Evolutionary conservation across 768 basidiomycete species (phyloP), one percentile per base, ranked within the genome.

Genomic region (Mycena metata): DNA sequence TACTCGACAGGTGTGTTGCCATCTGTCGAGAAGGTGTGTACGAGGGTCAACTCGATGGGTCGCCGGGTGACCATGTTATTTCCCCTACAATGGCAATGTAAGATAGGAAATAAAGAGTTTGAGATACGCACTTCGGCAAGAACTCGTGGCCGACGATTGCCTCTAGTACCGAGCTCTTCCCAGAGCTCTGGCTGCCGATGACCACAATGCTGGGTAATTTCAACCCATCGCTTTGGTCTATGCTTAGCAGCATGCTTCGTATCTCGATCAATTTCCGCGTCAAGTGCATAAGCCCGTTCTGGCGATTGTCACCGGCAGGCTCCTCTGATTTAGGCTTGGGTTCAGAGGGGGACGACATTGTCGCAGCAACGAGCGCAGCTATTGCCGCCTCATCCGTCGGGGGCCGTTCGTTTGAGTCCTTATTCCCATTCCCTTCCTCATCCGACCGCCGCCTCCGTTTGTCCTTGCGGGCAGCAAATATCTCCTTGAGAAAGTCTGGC

Each of bases 51-150:
- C 77, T 99, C 98, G 74, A 99, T 98, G 2, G 98, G 98, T 60
- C 98, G 91, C 0, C 98, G 92, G 2, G 98, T 99, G 39, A 99
- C 98, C 98, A 99, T 99, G 79, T 99, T 99, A 79, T 96, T 92
- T 62, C 98, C 98, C 82, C 97, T 99, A 75, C 7, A 64, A 59
- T n/a, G 30, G 11, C 19, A 42, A 15, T 16, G 21, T 69, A 57
- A 47, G 62, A 36, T 49, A 49, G 52, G 35, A 47, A 33, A 60
- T 62, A 55, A 70, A 11, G 33, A 42, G 43, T 24, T 19, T 23
- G 61, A 42, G 50, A 42, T 3, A 85, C 95, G 71, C 76, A 98
- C 97, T 99, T 99, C 24, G 98, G 98, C 41, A 99, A 83, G 77
- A 99, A 99, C 79, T 99, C 96, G 66, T 98, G 95, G 0, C 98